Conservation (phyloP, 495 filamentous ascomycete species). For the Neurospora tetraspora region DNA sequence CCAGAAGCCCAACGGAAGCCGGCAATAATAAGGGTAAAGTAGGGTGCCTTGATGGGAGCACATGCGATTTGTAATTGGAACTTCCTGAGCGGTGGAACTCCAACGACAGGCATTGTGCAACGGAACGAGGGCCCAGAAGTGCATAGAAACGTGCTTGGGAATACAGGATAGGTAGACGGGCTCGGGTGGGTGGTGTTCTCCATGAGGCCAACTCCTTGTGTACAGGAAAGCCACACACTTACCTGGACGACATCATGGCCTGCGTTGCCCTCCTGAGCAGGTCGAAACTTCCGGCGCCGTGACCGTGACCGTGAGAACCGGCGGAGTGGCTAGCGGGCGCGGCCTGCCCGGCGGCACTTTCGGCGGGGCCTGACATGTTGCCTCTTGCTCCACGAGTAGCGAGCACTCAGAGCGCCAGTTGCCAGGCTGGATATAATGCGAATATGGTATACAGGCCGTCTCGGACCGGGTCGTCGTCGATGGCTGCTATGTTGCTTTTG, state of each 20-base stretch:
- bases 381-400: conserved; percentile 8
- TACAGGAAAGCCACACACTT: conserved; percentile 23
- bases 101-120: not conserved
- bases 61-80: not conserved
- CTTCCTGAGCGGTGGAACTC: not conserved
- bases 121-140: not conserved
- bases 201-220: not conserved
- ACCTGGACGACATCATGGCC: conserved; percentile 47
- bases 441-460: conserved; percentile 5
- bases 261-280: conserved; percentile 46
- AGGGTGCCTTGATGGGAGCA: not conserved
- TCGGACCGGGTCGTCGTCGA: conserved; percentile 5
- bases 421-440: conserved; percentile 7
- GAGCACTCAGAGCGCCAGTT: conserved; percentile 5
- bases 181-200: not conserved
- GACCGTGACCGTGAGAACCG: conserved; percentile 10
- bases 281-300: conserved; percentile 32
- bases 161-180: conserved; percentile 4
- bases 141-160: not conserved
- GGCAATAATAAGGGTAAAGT: conserved; percentile 15
- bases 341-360: not conserved
- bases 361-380: conserved; percentile 24
- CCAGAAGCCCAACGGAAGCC: conserved; percentile 18
- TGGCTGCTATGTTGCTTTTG: not conserved
- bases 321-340: conserved; percentile 5